Evolutionary conservation across 352 stramenopile species (phyloP).

Genomic region (Pythium periplocum): DNA sequence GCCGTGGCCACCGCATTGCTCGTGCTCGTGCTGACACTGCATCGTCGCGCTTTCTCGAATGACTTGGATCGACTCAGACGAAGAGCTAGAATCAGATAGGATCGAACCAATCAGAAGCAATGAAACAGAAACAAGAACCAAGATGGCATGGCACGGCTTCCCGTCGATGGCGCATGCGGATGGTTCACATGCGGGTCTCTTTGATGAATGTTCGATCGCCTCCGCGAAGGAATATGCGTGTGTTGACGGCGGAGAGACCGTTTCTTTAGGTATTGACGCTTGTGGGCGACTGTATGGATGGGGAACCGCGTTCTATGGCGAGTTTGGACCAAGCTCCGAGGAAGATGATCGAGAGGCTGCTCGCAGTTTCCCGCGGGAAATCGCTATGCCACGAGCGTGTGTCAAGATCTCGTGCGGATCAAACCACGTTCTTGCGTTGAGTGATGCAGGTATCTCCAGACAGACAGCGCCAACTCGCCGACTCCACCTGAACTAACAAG

Average conservation of each 20-base stretch:
- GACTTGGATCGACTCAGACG: not conserved
- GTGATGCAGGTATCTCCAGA: slow-evolving; percentile 13
- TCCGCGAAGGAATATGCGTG: slow-evolving; percentile 8
- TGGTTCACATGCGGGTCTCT: slow-evolving; percentile 16
- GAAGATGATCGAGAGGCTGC: not conserved
- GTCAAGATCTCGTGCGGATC: slow-evolving; percentile 36
- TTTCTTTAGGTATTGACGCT: slow-evolving; percentile 34
- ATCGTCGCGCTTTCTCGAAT: slow-evolving; percentile 8
- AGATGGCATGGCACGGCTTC: too few species aligned
- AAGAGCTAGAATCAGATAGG: slow-evolving; percentile 11
- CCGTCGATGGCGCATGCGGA: too few species aligned
- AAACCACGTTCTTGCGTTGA: slow-evolving; percentile 52
- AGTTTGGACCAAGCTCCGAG: slow-evolving; percentile 18
- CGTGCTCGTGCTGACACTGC: slow-evolving; percentile 64
- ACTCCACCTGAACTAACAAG: not conserved
- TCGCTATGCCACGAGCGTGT: slow-evolving; percentile 29
- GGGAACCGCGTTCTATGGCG: slow-evolving; percentile 64
- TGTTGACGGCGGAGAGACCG: slow-evolving; percentile 48
- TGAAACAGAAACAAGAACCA: not conserved
- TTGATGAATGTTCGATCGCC: slow-evolving; percentile 27
- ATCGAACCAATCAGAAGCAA: not conserved
- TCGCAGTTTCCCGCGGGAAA: not conserved
- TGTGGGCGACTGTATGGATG: slow-evolving; percentile 43
- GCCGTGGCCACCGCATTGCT: slow-evolving; percentile 28
- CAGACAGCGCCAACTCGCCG: not conserved